Base-by-base conservation (phyloP, 192 early-diverging fungal species). In the Linnemannia elongata region DNA sequence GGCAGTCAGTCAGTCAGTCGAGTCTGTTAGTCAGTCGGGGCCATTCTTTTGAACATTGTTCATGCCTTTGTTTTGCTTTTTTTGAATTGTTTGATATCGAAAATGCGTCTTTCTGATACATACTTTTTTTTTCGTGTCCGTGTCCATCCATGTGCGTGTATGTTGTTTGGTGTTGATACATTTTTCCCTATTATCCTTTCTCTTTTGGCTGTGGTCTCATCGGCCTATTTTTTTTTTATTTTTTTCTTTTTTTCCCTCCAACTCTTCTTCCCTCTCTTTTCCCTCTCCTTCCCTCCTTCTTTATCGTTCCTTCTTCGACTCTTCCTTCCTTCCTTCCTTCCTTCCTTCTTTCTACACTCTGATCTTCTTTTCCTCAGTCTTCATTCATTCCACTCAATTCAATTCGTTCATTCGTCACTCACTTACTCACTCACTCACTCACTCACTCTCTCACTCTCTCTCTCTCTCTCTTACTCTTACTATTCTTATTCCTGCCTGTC, bases 191-290 rank as follows among this genome's bases (percentile, higher is more conserved):
- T 45, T 39, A 7, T 7, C 9, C 18, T 18, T 52, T 22, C 17
- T 18, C 1, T 47, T 47, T 49, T 49, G 47, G 47, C 47, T 49
- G 47, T 49, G 47, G 47, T 3, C 47, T n/a, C 15, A 17, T 49
- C 47, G 47, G 47, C 15, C 47, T 49, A 3, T 1, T 49, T 49
- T 49, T 49, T 49, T 49, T 20, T 20, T 20, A 4, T 49, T 5
- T 20, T 49, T 20, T 49, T 49, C 4, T 49, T 49, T 49, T 15
- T 13, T 57, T 63, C 60, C 60, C 18, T 77, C 54, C 54, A n/a
- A 49, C 45, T 49, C 44, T 75, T 70, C 55, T 20, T 52, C 78
- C 22, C 15, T 24, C 10, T 79, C 69, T 44, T 39, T 71, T 24
- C 10, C 73, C 69, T 44, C 27, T 71, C 42, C 36, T 13, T 33